Conservation (phyloP, 805 yeast species). For the Pichia cephalocereana region DNA sequence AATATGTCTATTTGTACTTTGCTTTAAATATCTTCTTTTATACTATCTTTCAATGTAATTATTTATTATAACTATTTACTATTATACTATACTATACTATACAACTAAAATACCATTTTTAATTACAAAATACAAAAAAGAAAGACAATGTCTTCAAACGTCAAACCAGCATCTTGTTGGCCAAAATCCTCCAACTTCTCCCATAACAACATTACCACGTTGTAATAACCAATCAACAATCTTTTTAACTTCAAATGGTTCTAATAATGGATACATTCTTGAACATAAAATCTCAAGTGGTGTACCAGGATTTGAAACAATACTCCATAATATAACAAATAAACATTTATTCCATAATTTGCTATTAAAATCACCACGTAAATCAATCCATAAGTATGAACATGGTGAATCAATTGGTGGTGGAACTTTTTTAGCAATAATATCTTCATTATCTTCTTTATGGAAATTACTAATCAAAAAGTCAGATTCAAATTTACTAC, state of each 20-base stretch:
- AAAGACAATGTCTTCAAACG: not conserved
- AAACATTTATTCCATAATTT: conserved; percentile 53
- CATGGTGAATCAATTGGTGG: conserved; percentile 57
- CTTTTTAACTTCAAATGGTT: conserved; percentile 29
- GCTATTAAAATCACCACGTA: conserved; percentile 49
- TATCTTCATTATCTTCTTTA: conserved; percentile 1
- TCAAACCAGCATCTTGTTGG: conserved; percentile 36
- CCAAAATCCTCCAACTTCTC: conserved; percentile 33
- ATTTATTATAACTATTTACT: no score
- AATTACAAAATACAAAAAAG: not conserved
- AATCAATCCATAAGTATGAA: conserved; percentile 63
- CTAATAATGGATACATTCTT: conserved; percentile 24
- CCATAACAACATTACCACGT: conserved; percentile 29
- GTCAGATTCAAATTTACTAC: conserved; percentile 57
- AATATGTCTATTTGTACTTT: not conserved
- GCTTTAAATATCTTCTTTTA: not conserved
- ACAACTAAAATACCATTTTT: conserved; percentile 2
- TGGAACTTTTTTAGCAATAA: conserved; percentile 21
- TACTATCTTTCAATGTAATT: not conserved
- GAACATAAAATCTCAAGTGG: conserved; percentile 16
- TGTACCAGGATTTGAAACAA: conserved; percentile 51
- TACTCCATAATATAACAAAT: conserved; percentile 34
- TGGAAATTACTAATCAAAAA: conserved; percentile 32
- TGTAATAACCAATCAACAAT: conserved; percentile 38
- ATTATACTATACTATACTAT: not conserved